Evolutionary conservation across 2,329 filamentous ascomycete species (phyloP).

Genomic region (Tetracladium maxilliforme): DNA sequence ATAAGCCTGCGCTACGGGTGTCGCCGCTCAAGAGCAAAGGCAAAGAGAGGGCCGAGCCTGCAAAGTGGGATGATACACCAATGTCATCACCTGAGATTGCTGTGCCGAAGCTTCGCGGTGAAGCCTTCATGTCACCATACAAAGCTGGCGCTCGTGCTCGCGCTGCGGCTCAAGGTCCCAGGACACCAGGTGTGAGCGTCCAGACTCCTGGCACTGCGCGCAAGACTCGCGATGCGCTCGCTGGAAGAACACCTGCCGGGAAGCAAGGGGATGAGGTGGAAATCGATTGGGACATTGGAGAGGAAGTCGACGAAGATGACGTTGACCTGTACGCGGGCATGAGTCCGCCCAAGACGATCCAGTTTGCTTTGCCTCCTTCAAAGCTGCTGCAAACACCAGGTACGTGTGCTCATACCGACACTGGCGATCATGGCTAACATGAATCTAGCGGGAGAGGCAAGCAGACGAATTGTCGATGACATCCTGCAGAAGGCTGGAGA

Average conservation of each 20-base stretch:
- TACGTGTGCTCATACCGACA: conserved; percentile 20
- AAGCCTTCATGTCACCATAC: conserved; percentile 79
- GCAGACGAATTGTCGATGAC: conserved; percentile 67
- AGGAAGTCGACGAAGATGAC: conserved; percentile 40
- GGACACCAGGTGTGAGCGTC: conserved; percentile 75
- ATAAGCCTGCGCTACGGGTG: conserved; percentile 37
- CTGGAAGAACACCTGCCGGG: conserved; percentile 10
- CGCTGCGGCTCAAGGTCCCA: conserved; percentile 33
- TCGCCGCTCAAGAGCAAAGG: conserved; percentile 29
- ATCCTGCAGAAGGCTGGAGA: conserved; percentile 62
- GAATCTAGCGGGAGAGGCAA: conserved; percentile 56
- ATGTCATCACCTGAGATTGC: conserved; percentile 65
- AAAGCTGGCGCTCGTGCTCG: conserved; percentile 21
- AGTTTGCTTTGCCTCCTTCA: conserved; percentile 66
- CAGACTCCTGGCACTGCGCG: conserved; percentile 48
- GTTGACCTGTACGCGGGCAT: conserved; percentile 49
- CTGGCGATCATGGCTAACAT: conserved; percentile 1
- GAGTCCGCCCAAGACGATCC: conserved; percentile 88
- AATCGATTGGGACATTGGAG: conserved; percentile 51
- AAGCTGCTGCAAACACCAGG: conserved; percentile 69
- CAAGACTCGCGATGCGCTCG: conserved; percentile 10
- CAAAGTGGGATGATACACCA: conserved; percentile 14
- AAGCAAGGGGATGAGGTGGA: conserved; percentile 45
- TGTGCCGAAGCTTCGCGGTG: conserved; percentile 69
- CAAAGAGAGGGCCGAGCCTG: conserved; percentile 14